phyloP scores from a whole-genome alignment of 2,329 filamentous ascomycete genomes.

The Proliferodiscus dingleyae region DNA sequence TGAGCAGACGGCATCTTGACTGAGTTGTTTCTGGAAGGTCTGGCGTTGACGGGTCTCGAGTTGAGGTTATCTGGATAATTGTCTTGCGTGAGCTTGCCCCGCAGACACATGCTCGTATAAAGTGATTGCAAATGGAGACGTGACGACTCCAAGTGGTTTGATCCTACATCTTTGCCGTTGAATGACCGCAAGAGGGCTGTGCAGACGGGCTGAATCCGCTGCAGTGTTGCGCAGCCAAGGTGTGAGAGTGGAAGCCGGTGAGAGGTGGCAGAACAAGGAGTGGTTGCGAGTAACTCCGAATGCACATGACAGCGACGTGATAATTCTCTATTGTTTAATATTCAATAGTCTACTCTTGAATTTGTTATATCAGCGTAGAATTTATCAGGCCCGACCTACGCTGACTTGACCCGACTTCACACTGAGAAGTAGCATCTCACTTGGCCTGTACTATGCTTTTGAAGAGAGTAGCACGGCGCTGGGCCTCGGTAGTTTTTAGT shows the following conservation, averaged over 20 bases:
- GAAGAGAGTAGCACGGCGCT: too few relatives aligned
- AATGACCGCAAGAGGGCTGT: neutral
- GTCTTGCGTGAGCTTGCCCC: conserved; percentile 22
- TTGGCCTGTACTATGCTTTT: too few relatives aligned
- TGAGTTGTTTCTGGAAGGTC: conserved; percentile 11
- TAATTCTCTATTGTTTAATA: too few relatives aligned
- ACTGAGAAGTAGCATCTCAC: too few relatives aligned
- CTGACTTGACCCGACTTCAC: too few relatives aligned
- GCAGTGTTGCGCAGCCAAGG: neutral
- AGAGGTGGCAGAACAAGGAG: neutral
- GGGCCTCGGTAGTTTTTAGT: too few relatives aligned
- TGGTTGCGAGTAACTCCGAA: too few relatives aligned
- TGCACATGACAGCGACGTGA: too few relatives aligned
- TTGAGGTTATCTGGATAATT: conserved; percentile 19
- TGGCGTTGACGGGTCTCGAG: conserved; percentile 22
- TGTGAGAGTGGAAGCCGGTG: neutral
- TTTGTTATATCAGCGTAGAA: too few relatives aligned
- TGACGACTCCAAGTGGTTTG: neutral
- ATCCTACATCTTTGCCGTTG: too few relatives aligned
- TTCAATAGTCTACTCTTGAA: too few relatives aligned
- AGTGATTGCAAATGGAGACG: neutral
- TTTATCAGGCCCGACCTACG: too few relatives aligned
- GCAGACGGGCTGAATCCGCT: neutral
- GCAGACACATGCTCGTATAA: conserved; percentile 25
- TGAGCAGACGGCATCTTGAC: conserved; percentile 25